A percentile compares a stretch with the other conserved stretches of the same genome.
Evolutionary conservation across 306 rosid genomes (phyloP).

Genomic region (Chamaecrista fasciculata): DNA sequence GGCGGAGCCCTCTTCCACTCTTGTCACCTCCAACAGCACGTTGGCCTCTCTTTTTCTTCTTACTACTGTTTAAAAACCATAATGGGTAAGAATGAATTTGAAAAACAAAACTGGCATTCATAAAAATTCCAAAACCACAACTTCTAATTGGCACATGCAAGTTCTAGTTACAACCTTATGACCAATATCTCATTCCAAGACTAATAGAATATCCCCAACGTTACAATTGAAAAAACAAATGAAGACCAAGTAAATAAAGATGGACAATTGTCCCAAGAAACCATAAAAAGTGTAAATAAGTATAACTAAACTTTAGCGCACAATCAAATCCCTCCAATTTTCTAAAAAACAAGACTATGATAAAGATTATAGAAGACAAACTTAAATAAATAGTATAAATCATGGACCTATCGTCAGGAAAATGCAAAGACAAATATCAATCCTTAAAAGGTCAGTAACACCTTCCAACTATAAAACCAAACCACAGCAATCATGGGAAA

Average conservation of each 20-base stretch:
- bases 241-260: neutral
- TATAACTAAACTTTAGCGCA: neutral
- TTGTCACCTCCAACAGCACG: slow-evolving; percentile 93
- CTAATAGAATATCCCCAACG: neutral
- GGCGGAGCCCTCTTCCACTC: slow-evolving; percentile 98
- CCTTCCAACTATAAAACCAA: neutral
- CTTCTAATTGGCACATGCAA: slow-evolving; percentile 5
- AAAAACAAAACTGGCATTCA: neutral
- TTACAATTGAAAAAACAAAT: neutral
- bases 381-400: neutral
- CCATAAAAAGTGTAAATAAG: neutral
- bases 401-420: neutral
- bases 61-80: slow-evolving; percentile 44
- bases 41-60: slow-evolving; percentile 96
- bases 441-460: neutral
- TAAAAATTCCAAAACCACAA: slow-evolving; percentile 12
- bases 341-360: neutral
- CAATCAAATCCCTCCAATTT: neutral
- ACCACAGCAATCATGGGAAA: neutral
- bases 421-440: neutral
- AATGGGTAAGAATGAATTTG: slow-evolving; percentile 19
- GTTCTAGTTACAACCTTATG: slow-evolving; percentile 8
- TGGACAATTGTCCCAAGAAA: neutral
- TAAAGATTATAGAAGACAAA: neutral
- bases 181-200: slow-evolving; percentile 19